Percentiles rank a stretch among this genome's conserved stretches.
phyloP scores from a whole-genome alignment of 1,139 yeast genomes.

The Magnusiomyces paraingens region DNA sequence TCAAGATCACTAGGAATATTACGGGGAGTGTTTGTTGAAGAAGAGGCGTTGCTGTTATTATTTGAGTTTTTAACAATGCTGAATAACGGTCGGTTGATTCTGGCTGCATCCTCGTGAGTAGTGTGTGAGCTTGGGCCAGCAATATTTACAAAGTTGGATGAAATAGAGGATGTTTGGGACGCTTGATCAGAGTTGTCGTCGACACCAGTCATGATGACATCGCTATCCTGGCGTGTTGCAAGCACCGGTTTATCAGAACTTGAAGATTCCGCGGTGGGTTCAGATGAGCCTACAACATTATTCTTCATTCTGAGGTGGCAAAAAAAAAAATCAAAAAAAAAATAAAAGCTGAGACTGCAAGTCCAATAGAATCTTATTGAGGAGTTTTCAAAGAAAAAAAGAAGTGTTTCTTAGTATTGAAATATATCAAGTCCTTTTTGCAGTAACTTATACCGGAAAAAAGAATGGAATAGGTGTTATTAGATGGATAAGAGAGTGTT shows the following conservation, averaged over 20 bases:
- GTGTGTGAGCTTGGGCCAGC: neutral
- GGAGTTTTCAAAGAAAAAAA: no score
- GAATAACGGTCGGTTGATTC: neutral
- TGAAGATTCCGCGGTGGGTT: neutral
- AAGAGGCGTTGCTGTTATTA: neutral
- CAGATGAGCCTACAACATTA: neutral
- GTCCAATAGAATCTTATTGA: no score
- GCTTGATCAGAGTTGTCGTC: neutral
- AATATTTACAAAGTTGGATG: no score
- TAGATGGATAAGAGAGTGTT: no score
- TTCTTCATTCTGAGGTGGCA: constrained; percentile 1
- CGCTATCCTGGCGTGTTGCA: neutral
- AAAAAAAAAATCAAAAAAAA: neutral
- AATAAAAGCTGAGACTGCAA: neutral
- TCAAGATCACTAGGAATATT: constrained; percentile 3
- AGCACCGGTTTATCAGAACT: neutral
- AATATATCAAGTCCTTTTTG: no score
- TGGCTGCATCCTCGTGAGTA: neutral
- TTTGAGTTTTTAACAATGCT: neutral
- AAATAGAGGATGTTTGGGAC: neutral
- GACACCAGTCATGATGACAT: constrained; percentile 1
- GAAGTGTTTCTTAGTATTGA: no score
- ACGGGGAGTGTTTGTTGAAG: neutral
- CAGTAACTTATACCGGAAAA: no score
- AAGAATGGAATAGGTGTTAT: no score